These are phyloP conservation scores for Globisporangium acanthophoron DNA, from an alignment of 352 stramenopile species.

Conservation along the genomic window DNA sequence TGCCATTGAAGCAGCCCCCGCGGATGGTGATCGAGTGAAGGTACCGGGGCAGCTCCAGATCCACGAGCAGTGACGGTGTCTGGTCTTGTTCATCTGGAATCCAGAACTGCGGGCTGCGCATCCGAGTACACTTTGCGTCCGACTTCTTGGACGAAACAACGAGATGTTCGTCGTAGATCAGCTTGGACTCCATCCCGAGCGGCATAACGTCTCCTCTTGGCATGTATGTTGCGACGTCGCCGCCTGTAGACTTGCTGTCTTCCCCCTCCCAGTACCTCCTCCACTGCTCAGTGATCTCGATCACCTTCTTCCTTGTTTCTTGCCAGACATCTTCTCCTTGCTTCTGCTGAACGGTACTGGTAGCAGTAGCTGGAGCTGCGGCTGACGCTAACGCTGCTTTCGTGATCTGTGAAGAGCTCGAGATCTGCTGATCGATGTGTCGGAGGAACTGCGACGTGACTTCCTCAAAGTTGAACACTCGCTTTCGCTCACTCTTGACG, in stretches of 20 bases:
- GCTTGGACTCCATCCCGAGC: conserved; percentile 54
- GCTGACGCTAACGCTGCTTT: conserved; percentile 10
- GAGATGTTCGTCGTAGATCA: conserved; percentile 54
- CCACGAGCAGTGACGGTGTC: conserved; percentile 51
- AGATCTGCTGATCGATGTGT: conserved; percentile 41
- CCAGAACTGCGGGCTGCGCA: conserved; percentile 63
- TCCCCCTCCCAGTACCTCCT: conserved; percentile 18
- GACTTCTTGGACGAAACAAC: conserved; percentile 43
- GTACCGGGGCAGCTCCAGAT: conserved; percentile 65
- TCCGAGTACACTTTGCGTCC: conserved; percentile 51
- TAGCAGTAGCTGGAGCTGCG: background rate
- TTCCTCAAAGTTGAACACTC: conserved; percentile 56
- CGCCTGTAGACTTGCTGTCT: background rate
- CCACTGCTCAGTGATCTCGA: conserved; percentile 27
- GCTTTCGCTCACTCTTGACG: conserved; percentile 56
- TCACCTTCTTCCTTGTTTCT: conserved; percentile 26
- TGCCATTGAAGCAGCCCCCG: conserved; percentile 34
- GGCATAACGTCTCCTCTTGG: conserved; percentile 48
- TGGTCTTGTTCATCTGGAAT: conserved; percentile 43
- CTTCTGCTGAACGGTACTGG: background rate
- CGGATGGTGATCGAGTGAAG: conserved; percentile 59
- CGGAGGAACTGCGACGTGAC: conserved; percentile 44
- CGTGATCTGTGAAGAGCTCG: background rate
- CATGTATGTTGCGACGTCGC: conserved; percentile 11
- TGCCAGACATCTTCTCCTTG: conserved; percentile 24